Conservation (phyloP, 139 green algal genomes). For the Raphidocelis subcapitata region DNA sequence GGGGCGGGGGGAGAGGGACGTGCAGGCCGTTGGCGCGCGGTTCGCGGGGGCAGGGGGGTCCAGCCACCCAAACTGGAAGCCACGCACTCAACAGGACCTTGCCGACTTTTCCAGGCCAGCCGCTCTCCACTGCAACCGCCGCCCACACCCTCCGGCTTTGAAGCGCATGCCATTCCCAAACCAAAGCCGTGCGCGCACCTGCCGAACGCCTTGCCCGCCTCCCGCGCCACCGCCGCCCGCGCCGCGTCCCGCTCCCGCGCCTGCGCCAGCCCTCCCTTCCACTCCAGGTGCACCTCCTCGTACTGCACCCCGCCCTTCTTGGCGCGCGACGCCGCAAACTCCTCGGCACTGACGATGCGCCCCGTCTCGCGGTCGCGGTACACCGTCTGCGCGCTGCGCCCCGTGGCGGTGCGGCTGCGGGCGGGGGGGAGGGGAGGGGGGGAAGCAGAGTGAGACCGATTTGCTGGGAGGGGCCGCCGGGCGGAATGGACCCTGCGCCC, state of each 20-base stretch:
- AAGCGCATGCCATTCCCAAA: constrained; percentile 10
- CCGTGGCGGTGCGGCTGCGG: constrained; percentile 32
- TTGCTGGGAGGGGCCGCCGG: background rate
- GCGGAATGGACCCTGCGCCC: background rate
- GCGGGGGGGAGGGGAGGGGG: background rate
- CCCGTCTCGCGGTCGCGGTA: constrained; percentile 73
- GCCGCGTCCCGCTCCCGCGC: constrained; percentile 44
- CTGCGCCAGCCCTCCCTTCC: constrained; percentile 75
- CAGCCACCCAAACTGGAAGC: background rate
- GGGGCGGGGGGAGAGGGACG: background rate
- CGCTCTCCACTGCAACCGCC: background rate
- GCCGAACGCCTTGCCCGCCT: constrained; percentile 69
- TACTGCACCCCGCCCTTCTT: constrained; percentile 38
- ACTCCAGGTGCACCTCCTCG: constrained; percentile 62
- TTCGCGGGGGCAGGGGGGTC: background rate
- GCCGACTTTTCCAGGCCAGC: background rate
- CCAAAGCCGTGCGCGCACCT: too few species aligned
- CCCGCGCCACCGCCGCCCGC: constrained; percentile 27
- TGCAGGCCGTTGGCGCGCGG: background rate
- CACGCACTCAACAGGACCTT: background rate
- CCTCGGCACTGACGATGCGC: constrained; percentile 49
- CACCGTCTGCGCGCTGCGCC: constrained; percentile 63
- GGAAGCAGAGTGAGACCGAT: background rate
- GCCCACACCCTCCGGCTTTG: background rate
- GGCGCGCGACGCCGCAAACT: constrained; percentile 29